Evolutionary conservation across 768 basidiomycete genomes (phyloP).

Genomic region (Mycena rebaudengoi): DNA sequence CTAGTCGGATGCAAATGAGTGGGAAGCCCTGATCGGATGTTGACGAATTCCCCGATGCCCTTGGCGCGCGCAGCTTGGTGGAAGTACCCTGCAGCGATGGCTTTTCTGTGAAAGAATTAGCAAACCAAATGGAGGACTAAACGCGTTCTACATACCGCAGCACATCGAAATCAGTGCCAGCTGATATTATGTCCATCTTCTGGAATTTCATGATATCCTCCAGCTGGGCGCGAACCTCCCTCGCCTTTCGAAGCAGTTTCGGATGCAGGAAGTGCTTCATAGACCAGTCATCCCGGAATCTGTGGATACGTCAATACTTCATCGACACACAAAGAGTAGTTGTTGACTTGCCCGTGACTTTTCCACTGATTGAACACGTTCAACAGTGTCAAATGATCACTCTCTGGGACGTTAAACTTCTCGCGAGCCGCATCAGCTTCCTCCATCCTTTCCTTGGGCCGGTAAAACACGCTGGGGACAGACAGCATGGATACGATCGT

Average conservation of each 20-base stretch:
- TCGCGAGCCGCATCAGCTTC: constrained; percentile 97
- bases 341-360: constrained; percentile 77
- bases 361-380: constrained; percentile 99
- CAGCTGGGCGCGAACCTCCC: constrained; percentile 94
- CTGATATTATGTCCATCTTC: constrained; percentile 92
- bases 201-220: constrained; percentile 99
- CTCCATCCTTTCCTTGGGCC: constrained; percentile 96
- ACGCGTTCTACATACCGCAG: constrained; percentile 57
- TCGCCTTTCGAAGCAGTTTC: constrained; percentile 91
- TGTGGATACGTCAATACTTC: constrained; percentile 44
- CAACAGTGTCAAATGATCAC: constrained; percentile 93
- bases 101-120: constrained; percentile 68
- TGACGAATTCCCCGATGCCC: constrained; percentile 99
- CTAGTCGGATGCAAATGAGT: constrained; percentile 97
- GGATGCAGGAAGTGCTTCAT: constrained; percentile 97
- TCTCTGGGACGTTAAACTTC: constrained; percentile 98
- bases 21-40: constrained; percentile 93
- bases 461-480: constrained; percentile 96
- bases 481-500: constrained; percentile 99
- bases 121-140: neutral
- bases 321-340: neutral
- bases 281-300: constrained; percentile 94
- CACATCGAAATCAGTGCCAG: constrained; percentile 95
- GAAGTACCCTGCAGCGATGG: constrained; percentile 97
- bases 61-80: constrained; percentile 98